Evolutionary conservation across 345 rosid genomes (phyloP).

Genomic region (Populus nigra): DNA sequence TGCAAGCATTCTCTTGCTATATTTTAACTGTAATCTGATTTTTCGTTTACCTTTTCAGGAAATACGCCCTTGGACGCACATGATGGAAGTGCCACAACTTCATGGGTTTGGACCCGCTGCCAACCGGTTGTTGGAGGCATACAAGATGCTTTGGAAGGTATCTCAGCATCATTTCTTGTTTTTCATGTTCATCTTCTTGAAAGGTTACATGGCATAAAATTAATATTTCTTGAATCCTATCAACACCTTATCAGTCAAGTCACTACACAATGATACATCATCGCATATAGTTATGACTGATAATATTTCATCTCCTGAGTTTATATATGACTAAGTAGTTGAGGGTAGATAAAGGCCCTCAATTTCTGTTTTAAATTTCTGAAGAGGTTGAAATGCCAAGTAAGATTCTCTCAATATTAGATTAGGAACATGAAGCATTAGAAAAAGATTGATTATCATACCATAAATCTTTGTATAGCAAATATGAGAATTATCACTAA

Average conservation of each 20-base stretch:
- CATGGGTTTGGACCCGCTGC: slow-evolving; percentile 99
- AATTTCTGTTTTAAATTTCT: too few relatives aligned
- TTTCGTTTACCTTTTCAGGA: slow-evolving; percentile 40
- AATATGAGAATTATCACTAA: background rate
- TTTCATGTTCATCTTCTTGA: background rate
- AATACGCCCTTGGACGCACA: slow-evolving; percentile 98
- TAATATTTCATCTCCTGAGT: background rate
- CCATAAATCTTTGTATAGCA: background rate
- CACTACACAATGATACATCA: background rate
- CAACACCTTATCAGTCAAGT: background rate
- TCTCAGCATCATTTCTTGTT: background rate
- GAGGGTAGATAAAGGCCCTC: background rate
- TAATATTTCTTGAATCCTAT: background rate
- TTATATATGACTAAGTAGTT: background rate
- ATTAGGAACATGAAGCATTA: background rate
- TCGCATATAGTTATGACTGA: too few relatives aligned
- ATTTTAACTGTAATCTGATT: background rate
- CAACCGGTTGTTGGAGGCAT: slow-evolving; percentile 92
- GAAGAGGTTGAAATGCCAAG: background rate
- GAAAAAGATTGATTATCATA: background rate
- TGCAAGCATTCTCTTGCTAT: background rate
- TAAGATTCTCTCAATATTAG: too few relatives aligned
- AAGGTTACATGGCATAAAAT: background rate
- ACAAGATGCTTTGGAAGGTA: slow-evolving; percentile 97
- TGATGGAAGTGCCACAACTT: slow-evolving; percentile 99